Base-by-base conservation (phyloP, 2,329 filamentous ascomycete genomes). In the Sporothrix dimorphospora region DNA sequence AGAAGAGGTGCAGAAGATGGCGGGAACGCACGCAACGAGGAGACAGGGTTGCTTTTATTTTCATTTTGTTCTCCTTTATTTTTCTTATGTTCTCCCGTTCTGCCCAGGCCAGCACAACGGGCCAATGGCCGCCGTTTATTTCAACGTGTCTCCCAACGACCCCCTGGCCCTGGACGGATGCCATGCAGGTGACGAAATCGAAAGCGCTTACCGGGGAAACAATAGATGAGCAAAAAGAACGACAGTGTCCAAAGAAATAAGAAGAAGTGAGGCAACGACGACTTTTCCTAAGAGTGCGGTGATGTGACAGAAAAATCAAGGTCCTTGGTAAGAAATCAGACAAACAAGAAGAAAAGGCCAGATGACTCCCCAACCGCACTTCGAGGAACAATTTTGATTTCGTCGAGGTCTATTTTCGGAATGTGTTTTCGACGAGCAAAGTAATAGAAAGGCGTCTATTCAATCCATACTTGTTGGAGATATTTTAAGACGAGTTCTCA, bases 171-270 rank as follows among this genome's bases (percentile, higher is more conserved):
- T 45, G 11, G 38, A 42, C 38, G 59, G 59, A 65, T 45, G 38
- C 59, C 42, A 68, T 68, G 65, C 65, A 49, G 66, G 66, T 69
- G 66, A 69, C 12, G 66, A 55, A 40, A 55, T 55, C 47, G 34
- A 69, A 24, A n/a, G 66, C 66, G 66, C 66, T 69, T 69, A 69
- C 47, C 47, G 19, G 47, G 47, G 34, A 34, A 67, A 65, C 59
- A 42, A 27, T 27, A 27, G 27, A 38, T 2, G 38, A 21, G 59
- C 16, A 21, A 45, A 27, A 6, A 68, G 27, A 51, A 3, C 11
- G 9, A 34, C 61, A 24, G 19, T 27, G 53, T 24, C 49, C 38
- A 42, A 42, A 61, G 57, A 40, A 45, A 30, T 49, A 7, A 24
- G 40, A 16, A 6, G 38, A 7, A 27, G 38, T 45, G 59, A 45